Base-by-base conservation (phyloP, 352 stramenopile species). In the Globisporangium spinosum region DNA sequence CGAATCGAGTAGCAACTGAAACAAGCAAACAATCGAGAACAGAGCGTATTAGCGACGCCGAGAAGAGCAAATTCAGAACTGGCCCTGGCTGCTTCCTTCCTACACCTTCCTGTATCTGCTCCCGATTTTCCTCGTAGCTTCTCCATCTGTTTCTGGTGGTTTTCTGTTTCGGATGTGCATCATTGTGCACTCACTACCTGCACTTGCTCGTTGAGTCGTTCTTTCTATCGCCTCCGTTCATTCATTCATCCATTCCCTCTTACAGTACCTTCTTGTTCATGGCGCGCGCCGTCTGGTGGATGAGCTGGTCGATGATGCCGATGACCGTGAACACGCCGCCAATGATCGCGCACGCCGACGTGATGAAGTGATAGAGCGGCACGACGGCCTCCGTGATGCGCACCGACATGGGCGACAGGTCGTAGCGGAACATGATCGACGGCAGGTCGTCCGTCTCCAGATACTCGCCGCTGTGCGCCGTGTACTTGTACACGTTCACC, bases 351-450 rank as follows among this genome's bases (percentile, higher is more conserved):
- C 97, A 97, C 23, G 97, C 72, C 53, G 91, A 97, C 56, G 96
- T 98, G 63, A 98, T 65, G 70, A 98, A 98, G 77, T 98, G 92
- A 77, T 98, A 98, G 81, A 97, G 98, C 70, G 83, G 87, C 70
- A 92, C 78, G 69, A 84, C 83, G 74, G 93, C 84, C 77, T 98
- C 97, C 68, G 93, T 94, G 58, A 99, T 96, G 40, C 97, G 91
- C 43, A 99, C 96, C 77, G 93, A 97, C 89, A 97, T 96, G 32
- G 94, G 90, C 70, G 80, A 90, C 70, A 97, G 70, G 67, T 97
- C 89, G 80, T 94, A 95, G 51, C 88, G 83, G 71, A 98, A 94
- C 83, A 98, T 98, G 62, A 97, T 78, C 40, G 84, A 93, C 61
- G 87, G 87, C 68, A 94, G 66, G 69, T 96, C 85, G 23, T 93